Conservation (phyloP, 305 asterid genomes). For the Fraxinus ornus region DNA sequence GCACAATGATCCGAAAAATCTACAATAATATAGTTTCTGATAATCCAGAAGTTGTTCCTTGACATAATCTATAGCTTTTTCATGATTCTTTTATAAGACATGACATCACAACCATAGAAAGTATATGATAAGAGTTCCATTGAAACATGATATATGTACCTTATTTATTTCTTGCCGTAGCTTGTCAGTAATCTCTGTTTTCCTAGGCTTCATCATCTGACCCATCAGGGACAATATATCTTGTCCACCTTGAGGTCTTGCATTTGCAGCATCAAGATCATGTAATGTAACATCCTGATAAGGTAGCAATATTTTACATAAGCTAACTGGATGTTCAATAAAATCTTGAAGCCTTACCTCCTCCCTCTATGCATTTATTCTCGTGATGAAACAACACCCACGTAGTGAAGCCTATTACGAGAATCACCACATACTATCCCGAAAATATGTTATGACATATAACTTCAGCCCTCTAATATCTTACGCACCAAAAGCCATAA, state of each 20-base stretch:
- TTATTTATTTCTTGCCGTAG: constrained; percentile 89
- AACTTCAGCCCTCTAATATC: neutral
- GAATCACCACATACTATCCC: constrained; percentile 12
- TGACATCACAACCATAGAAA: neutral
- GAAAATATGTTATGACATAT: neutral
- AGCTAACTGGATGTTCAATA: constrained; percentile 1
- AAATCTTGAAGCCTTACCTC: neutral
- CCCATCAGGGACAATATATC: constrained; percentile 97
- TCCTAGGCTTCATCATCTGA: constrained; percentile 97
- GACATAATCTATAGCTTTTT: neutral
- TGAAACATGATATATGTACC: constrained; percentile 37
- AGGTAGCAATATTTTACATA: neutral
- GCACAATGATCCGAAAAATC: neutral
- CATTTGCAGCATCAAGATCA: constrained; percentile 99
- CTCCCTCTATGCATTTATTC: neutral
- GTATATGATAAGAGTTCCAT: neutral
- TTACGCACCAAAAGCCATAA: neutral
- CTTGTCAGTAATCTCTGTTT: constrained; percentile 97
- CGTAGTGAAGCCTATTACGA: neutral
- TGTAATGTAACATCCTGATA: constrained; percentile 90
- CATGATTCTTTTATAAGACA: neutral
- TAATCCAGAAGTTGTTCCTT: neutral
- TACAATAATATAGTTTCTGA: neutral
- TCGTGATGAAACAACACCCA: constrained; percentile 11
- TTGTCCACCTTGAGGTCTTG: constrained; percentile 99